These are phyloP conservation scores for Scopulariopsis brevicaulis DNA, from an alignment of 2,329 filamentous ascomycete genomes.

Conservation along the genomic window DNA sequence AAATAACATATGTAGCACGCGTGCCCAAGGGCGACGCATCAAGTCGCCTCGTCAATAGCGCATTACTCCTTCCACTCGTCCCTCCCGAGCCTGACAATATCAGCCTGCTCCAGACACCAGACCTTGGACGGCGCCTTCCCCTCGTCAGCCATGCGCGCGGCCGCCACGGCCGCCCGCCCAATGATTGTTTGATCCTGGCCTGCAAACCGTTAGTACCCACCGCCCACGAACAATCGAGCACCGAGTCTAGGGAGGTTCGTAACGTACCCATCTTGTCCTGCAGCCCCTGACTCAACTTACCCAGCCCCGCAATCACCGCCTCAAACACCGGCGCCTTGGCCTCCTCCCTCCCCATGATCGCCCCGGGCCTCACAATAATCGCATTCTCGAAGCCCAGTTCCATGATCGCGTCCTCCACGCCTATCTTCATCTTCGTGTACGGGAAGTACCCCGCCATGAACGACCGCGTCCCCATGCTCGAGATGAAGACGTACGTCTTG, in stretches of 20 bases:
- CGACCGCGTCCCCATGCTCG: conserved; percentile 36
- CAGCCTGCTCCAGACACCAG: conserved; percentile 47
- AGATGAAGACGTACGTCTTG: conserved; percentile 69
- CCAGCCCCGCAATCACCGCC: conserved; percentile 42
- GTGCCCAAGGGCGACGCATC: no score
- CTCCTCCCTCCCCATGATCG: conserved; percentile 65
- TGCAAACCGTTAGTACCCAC: neutral
- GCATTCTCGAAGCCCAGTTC: conserved; percentile 65
- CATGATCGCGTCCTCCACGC: conserved; percentile 70
- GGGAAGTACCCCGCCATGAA: conserved; percentile 29
- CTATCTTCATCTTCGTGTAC: conserved; percentile 66
- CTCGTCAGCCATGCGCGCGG: conserved; percentile 43
- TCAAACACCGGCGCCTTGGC: conserved; percentile 44
- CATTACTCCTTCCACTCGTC: conserved; percentile 34
- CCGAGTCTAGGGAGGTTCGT: neutral
- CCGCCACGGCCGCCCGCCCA: conserved; percentile 52
- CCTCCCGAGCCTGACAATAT: conserved; percentile 58
- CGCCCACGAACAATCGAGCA: neutral
- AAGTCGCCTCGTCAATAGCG: neutral
- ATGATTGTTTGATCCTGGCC: conserved; percentile 65
- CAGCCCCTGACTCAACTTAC: conserved; percentile 37
- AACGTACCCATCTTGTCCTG: conserved; percentile 51
- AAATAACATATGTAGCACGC: no score
- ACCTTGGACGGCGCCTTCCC: conserved; percentile 47
- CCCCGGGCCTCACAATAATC: conserved; percentile 61